These are phyloP conservation scores for Aspergillus proliferans DNA, from an alignment of 2,329 filamentous ascomycete species.

Conservation along the genomic window DNA sequence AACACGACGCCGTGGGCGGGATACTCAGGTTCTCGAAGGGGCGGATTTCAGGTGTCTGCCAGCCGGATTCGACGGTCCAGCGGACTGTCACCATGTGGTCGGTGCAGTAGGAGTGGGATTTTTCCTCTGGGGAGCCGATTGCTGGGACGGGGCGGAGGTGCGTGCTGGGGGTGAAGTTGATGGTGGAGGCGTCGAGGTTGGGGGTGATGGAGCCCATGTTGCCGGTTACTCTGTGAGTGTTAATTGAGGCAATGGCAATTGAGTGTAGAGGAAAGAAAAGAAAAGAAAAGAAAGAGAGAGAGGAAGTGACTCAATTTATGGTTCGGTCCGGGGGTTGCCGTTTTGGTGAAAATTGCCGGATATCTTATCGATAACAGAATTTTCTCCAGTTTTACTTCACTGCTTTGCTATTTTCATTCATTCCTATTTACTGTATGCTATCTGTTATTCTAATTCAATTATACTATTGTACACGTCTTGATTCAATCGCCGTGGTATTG, in stretches of 20 bases:
- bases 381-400: neutral
- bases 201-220: slow-evolving; percentile 28
- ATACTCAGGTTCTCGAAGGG: slow-evolving; percentile 72
- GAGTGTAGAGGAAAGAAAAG: neutral
- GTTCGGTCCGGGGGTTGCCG: neutral
- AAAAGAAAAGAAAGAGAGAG: neutral
- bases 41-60: slow-evolving; percentile 66
- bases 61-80: slow-evolving; percentile 63
- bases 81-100: slow-evolving; percentile 81
- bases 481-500: too few species aligned
- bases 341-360: neutral
- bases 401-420: neutral
- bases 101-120: slow-evolving; percentile 49
- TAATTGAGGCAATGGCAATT: neutral
- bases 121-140: slow-evolving; percentile 35
- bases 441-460: too few species aligned
- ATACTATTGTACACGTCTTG: too few species aligned
- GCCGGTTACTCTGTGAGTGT: neutral
- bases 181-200: slow-evolving; percentile 33
- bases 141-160: slow-evolving; percentile 31
- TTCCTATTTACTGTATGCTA: too few species aligned
- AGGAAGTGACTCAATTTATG: neutral
- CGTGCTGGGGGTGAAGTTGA: slow-evolving; percentile 33
- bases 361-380: neutral
- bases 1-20: slow-evolving; percentile 71